Evolutionary conservation across 139 green algal genomes (phyloP).

Genomic region (Diplosphaera chodatii): DNA sequence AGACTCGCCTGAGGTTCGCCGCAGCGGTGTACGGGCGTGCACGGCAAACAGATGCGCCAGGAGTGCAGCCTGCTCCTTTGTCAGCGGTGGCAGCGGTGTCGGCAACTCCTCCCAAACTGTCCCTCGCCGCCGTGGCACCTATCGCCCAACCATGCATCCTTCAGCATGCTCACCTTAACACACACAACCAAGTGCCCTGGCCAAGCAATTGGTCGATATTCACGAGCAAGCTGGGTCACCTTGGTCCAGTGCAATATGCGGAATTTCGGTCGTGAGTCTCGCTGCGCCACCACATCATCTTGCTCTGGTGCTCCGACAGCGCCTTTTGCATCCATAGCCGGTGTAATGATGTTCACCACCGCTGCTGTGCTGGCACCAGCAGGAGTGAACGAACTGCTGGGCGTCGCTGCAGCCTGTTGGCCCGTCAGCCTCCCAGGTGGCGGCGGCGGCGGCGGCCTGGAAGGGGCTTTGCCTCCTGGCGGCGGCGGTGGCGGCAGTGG

Average conservation of each 20-base stretch:
- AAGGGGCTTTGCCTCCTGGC: background rate
- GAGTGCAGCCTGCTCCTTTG: background rate
- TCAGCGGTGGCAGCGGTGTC: background rate
- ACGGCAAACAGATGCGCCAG: conserved; percentile 22
- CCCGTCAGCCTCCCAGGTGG: background rate
- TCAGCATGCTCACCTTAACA: too few relatives aligned
- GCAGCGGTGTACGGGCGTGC: background rate
- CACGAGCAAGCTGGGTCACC: background rate
- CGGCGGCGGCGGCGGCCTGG: background rate
- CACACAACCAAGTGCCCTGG: too few relatives aligned
- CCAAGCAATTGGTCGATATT: too few relatives aligned
- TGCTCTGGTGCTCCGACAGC: too few relatives aligned
- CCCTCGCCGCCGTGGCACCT: background rate
- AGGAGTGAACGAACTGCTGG: background rate
- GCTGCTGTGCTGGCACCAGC: background rate
- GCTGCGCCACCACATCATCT: background rate
- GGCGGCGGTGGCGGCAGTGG: conserved; percentile 3
- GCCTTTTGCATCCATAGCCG: too few relatives aligned
- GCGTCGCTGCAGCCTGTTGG: background rate
- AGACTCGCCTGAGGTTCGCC: background rate
- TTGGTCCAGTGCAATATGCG: conserved; percentile 34
- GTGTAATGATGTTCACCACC: too few relatives aligned
- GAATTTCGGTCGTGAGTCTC: conserved; percentile 12
- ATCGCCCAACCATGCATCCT: background rate
- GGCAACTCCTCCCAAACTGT: conserved; percentile 28